Evolutionary conservation across 257 asterid species (phyloP).

Genomic region (Solanum corneliomulleri): DNA sequence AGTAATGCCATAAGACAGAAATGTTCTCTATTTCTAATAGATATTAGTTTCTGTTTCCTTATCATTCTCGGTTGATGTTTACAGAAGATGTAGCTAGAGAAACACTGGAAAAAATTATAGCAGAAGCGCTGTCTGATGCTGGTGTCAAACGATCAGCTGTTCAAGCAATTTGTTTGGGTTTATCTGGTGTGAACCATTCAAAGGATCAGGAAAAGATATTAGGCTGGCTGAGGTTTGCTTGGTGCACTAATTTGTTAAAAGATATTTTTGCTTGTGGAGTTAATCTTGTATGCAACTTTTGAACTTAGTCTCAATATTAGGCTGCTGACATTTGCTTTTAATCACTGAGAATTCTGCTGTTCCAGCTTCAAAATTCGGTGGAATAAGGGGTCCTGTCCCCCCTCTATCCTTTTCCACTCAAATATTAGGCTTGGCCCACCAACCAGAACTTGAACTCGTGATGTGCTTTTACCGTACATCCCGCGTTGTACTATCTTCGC

Average conservation of each 20-base stretch:
- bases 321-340: neutral
- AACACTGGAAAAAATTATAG: slow-evolving; percentile 61
- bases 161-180: slow-evolving; percentile 78
- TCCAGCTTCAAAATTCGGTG: neutral
- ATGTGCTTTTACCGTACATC: neutral
- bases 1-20: neutral
- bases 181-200: slow-evolving; percentile 90
- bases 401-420: neutral
- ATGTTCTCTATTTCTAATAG: neutral
- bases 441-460: neutral
- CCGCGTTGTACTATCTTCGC: neutral
- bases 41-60: neutral
- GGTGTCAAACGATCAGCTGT: slow-evolving; percentile 58
- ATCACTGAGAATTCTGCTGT: neutral
- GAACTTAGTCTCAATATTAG: neutral
- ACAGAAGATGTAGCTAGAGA: slow-evolving; percentile 69
- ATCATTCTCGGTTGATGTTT: neutral
- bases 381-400: neutral
- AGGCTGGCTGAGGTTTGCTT: slow-evolving; percentile 70
- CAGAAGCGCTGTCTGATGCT: slow-evolving; percentile 60
- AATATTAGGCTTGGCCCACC: neutral
- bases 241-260: neutral
- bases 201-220: slow-evolving; percentile 64
- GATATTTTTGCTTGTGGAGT: neutral
- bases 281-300: neutral